Evolutionary conservation across 2,329 filamentous ascomycete genomes (phyloP).

Genomic region (Fusarium cicatricum): DNA sequence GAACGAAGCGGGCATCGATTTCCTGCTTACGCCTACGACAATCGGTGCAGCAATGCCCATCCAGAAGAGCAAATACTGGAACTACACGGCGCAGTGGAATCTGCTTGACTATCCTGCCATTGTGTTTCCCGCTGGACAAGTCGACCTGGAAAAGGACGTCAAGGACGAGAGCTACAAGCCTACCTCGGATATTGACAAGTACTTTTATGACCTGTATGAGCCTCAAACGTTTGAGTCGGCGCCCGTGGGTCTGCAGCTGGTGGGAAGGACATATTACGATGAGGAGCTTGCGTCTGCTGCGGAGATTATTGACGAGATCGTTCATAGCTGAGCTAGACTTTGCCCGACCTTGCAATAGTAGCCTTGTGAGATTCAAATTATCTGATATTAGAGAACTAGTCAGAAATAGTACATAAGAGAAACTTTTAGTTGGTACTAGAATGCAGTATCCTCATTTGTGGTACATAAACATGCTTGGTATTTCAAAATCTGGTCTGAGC

Average conservation of each 20-base stretch:
- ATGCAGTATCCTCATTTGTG: too few species aligned
- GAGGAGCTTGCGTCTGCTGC: too few species aligned
- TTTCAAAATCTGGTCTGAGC: too few species aligned
- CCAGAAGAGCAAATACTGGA: conserved; percentile 59
- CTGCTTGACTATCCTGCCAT: conserved; percentile 69
- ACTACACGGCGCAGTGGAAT: conserved; percentile 72
- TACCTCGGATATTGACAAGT: neutral
- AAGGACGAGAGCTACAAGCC: conserved; percentile 14
- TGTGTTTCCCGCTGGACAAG: conserved; percentile 61
- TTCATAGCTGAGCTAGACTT: too few species aligned
- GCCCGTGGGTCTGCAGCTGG: conserved; percentile 9
- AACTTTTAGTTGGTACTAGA: too few species aligned
- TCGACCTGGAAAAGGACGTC: conserved; percentile 17
- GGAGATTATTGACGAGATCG: too few species aligned
- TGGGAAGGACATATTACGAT: conserved; percentile 6
- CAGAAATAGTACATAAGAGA: too few species aligned
- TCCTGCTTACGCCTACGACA: conserved; percentile 12
- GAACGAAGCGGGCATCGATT: conserved; percentile 13
- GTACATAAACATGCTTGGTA: too few species aligned
- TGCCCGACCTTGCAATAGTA: too few species aligned
- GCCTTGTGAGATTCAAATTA: too few species aligned
- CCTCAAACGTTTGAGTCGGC: neutral
- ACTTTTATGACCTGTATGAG: conserved; percentile 3
- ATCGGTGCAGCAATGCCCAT: conserved; percentile 5
- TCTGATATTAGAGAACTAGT: too few species aligned